These are phyloP conservation scores for Centaurea solstitialis DNA, from an alignment of 129 eudicot species.

Conservation along the genomic window DNA sequence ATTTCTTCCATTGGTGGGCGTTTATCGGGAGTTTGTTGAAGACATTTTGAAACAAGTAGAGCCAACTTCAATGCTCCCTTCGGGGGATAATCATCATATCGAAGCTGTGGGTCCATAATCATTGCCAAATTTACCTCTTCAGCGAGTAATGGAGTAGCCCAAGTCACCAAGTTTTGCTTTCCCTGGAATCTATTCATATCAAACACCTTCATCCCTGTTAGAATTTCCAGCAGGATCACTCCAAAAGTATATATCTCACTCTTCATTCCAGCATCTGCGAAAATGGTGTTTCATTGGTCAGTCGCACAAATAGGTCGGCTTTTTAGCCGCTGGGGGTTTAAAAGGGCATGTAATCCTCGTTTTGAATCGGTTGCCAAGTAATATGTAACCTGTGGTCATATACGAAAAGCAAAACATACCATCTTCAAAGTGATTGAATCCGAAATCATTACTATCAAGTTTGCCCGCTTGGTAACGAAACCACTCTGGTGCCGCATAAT, in stretches of 20 bases:
- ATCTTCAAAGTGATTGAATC: background rate
- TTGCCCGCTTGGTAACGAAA: conserved; percentile 20
- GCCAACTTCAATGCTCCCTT: conserved; percentile 21
- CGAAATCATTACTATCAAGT: background rate
- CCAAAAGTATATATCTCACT: conserved; percentile 46
- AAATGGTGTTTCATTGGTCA: conserved; percentile 8
- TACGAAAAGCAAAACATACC: conserved; percentile 20
- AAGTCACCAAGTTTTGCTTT: conserved; percentile 28
- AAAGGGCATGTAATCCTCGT: too few relatives aligned
- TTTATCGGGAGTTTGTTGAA: background rate
- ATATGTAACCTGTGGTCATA: background rate
- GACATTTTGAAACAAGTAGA: conserved; percentile 15
- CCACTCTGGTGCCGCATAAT: conserved; percentile 33
- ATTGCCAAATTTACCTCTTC: background rate
- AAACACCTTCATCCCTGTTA: conserved; percentile 35
- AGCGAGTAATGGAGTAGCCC: conserved; percentile 27
- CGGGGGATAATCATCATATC: background rate
- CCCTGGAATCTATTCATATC: conserved; percentile 27
- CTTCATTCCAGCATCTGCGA: conserved; percentile 19
- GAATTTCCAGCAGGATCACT: conserved; percentile 35
- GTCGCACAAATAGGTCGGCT: background rate
- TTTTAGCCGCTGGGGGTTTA: too few relatives aligned
- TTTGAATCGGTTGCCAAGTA: background rate
- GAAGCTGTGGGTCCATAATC: conserved; percentile 28
- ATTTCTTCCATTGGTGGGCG: conserved; percentile 27